A percentile compares a stretch with the other conserved stretches of the same genome.
These are phyloP conservation scores for Cucumis melo DNA, from an alignment of 306 rosid species.

Conservation along the genomic window DNA sequence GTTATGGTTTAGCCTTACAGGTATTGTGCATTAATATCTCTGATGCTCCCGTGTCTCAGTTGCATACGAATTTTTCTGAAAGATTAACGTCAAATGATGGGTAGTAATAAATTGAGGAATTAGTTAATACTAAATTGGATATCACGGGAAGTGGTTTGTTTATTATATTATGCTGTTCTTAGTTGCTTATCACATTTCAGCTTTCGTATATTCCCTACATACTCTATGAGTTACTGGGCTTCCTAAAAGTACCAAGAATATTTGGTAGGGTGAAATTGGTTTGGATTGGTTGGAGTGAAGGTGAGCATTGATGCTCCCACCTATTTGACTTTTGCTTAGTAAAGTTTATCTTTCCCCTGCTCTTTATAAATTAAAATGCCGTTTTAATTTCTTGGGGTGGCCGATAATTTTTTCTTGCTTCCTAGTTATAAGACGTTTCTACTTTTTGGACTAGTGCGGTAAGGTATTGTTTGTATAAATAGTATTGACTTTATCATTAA, in stretches of 20 bases:
- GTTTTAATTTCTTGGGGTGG: not conserved
- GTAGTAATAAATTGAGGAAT: not conserved
- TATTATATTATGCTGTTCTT: not conserved
- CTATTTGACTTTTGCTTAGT: not conserved
- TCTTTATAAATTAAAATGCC: not conserved
- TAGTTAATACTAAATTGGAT: not conserved
- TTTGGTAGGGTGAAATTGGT: not conserved
- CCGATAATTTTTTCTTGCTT: not conserved
- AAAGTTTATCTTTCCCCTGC: not conserved
- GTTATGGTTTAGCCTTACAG: conserved; percentile 94
- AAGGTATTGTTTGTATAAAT: not conserved
- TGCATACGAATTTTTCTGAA: not conserved
- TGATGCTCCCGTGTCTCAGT: not conserved
- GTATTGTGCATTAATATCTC: conserved; percentile 24
- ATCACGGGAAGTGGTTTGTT: not conserved
- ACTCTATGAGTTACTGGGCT: not conserved
- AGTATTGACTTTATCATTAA: not conserved
- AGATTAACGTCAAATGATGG: not conserved
- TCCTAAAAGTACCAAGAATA: not conserved
- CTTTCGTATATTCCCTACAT: not conserved
- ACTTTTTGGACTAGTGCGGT: not conserved
- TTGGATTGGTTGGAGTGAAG: not conserved
- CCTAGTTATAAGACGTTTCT: not conserved
- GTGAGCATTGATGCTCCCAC: not conserved
- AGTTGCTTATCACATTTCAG: not conserved